These are phyloP conservation scores for Mycena polygramma DNA, from an alignment of 768 basidiomycete species.

Conservation along the genomic window DNA sequence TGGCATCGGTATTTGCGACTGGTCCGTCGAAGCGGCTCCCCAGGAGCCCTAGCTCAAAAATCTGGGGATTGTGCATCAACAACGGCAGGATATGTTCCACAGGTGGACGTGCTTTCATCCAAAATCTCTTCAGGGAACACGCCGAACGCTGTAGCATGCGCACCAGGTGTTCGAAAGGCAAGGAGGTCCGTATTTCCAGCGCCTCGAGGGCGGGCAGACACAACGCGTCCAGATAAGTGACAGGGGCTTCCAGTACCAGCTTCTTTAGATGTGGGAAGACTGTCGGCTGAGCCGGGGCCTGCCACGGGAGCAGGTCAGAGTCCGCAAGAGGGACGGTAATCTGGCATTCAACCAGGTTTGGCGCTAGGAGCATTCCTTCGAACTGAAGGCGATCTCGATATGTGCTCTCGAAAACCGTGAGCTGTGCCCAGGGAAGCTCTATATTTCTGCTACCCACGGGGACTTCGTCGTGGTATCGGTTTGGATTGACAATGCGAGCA, in stretches of 20 bases:
- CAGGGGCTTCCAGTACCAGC: background rate
- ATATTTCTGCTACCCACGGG: too few relatives aligned
- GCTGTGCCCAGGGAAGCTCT: slow-evolving; percentile 1
- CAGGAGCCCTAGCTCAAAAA: background rate
- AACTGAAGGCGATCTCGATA: too few relatives aligned
- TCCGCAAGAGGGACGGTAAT: background rate
- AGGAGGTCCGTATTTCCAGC: background rate
- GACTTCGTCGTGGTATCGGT: too few relatives aligned
- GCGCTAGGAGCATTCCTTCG: background rate
- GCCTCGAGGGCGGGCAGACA: background rate
- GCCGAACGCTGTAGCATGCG: background rate
- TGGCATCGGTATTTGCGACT: too few relatives aligned
- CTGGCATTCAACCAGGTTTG: background rate
- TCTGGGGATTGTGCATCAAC: background rate
- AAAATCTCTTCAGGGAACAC: slow-evolving; percentile 3
- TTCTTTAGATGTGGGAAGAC: background rate
- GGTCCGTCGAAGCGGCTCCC: background rate
- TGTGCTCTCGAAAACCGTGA: background rate
- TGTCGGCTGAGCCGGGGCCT: background rate
- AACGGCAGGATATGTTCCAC: background rate
- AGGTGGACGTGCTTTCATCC: background rate
- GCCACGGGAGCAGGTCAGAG: background rate
- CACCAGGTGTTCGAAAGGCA: background rate
- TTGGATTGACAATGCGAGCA: background rate
- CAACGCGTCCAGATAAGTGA: background rate